Percentiles rank a stretch among this genome's conserved stretches.
phyloP scores from a whole-genome alignment of 2,329 filamentous ascomycete genomes.

The Colletotrichum eremochloae region DNA sequence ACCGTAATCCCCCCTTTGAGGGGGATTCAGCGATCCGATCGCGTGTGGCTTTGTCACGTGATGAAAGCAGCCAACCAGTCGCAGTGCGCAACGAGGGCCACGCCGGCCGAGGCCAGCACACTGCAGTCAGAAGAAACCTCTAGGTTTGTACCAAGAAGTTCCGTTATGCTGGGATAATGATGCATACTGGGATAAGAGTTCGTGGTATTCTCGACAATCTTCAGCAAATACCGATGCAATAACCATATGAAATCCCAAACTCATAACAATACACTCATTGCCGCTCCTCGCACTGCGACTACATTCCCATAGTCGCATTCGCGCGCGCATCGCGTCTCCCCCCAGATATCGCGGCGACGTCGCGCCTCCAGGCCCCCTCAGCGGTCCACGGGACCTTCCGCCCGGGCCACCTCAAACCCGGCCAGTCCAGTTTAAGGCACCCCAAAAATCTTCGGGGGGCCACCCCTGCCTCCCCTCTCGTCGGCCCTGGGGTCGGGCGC shows the following conservation, averaged over 20 bases:
- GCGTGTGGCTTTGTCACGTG: constrained; percentile 34
- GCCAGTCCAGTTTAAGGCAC: constrained; percentile 17
- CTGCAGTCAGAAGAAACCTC: not conserved
- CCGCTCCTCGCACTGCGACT: not conserved
- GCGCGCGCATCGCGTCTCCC: constrained; percentile 28
- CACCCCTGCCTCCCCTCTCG: constrained; percentile 37
- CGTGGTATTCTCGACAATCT: constrained; percentile 5
- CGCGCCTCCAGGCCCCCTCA: constrained; percentile 23
- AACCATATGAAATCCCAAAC: not conserved
- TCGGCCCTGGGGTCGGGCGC: constrained; percentile 21
- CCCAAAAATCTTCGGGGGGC: constrained; percentile 36
- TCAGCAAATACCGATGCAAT: not conserved
- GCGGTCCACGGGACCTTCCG: constrained; percentile 40
- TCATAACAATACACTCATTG: not conserved
- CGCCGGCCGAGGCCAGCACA: constrained; percentile 14
- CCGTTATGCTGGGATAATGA: constrained; percentile 4
- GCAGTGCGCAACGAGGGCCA: constrained; percentile 28
- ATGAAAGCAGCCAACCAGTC: constrained; percentile 5
- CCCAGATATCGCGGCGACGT: constrained; percentile 35
- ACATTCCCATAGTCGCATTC: not conserved
- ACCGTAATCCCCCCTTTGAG: constrained; percentile 35
- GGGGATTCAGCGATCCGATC: constrained; percentile 39
- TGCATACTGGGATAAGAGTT: not conserved
- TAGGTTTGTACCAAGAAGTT: not conserved
- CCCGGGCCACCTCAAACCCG: constrained; percentile 32